Base-by-base conservation (phyloP, 2,329 filamentous ascomycete genomes). In the Penicillium fuscoglaucum region DNA sequence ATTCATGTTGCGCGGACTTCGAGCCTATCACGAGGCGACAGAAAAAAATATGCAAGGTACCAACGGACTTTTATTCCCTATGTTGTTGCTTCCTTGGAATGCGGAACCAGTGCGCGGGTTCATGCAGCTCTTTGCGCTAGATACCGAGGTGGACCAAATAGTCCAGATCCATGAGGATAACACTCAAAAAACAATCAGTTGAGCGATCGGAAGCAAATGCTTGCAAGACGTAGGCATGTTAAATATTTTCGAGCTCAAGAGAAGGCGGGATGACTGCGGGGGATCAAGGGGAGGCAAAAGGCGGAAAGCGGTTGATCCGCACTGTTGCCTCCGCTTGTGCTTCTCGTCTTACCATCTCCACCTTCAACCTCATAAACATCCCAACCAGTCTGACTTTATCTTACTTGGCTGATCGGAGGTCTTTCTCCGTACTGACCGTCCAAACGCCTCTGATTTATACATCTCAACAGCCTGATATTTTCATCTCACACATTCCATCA, bases 401-500 rank as follows among this genome's bases (percentile, higher is more conserved):
- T 52, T 37, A 1, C 56, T 43, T 52, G 52, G 57, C 31, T 48
- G 44, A 56, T 55, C 26, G 56, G 51, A 55, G 56, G 51, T 45
- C 51, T 49, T 49, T 49, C 56, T 45, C 45, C 40, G 43, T 39
- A 56, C 24, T 55, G 55, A 51, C 24, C 46, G 39, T 48, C 10
- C 15, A 48, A 43, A 45, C 41, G 10, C 40, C 46, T 28, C 9
- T 40, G 17, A 31, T 46, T 19, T 31, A 55, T 41, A 40, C 12
- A 40, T 43, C 44, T 26, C 19, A 52, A 50, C 33, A 26, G 39
- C 33, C 45, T 28, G 33, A 39, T 44, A 53, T 55, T 46, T 56
- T 45, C 51, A 41, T 51, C 61, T 53, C 58, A 60, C 58, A 33
- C 35, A 35, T 28, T 54, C 74, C 68, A 72, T 70, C 29, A 81